Evolutionary conservation across 2,329 filamentous ascomycete species (phyloP), one percentile per base, ranked within the genome.

Genomic region (Talaromyces albobiverticillius): DNA sequence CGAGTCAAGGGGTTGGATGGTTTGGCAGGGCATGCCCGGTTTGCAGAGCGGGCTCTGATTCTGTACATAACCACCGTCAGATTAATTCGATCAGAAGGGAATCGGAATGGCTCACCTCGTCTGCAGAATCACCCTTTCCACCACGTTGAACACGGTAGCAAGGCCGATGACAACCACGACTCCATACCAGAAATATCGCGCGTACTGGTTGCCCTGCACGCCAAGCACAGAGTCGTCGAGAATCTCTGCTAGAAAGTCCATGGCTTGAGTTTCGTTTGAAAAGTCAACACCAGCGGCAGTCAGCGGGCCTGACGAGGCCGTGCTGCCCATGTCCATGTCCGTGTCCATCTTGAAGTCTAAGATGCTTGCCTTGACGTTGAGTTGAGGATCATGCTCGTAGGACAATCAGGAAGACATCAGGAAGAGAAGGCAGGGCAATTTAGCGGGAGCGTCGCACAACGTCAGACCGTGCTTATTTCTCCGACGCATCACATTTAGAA

Each of bases 141-240:
- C 9, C 66, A 56, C 46, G 71, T 70, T 59, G 65, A 62, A 47
- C 6, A 71, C 55, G 8, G 64, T 62, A n/a, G 60, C 62, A 18
- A 68, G 56, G 1, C 46, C 68, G 36, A 74, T 64, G 4, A 72
- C 60, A 9, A 66, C 63, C 14, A 67, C 67, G 22, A 71, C 60
- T 2, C 70, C 71, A 50, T 71, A 73, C 71, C 71, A 74, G 55
- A 74, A 73, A 51, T 69, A 62, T 32, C 65, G 62, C 1, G 71
- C 71, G 52, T 69, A 68, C 26, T 61, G 61, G 51, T 73, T 71
- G 4, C 65, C 71, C 29, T 64, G 62, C 11, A 68, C 36, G 45
- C 71, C 67, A 29, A 74, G 65, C 18, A 63, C 58, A 6, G 60
- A 62, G 51, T 74, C 71, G 56, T 74, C 67, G 9, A 73, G 60